These are phyloP conservation scores for Leptosphaerulina australis DNA, from an alignment of 2,329 filamentous ascomycete species.

Conservation along the genomic window DNA sequence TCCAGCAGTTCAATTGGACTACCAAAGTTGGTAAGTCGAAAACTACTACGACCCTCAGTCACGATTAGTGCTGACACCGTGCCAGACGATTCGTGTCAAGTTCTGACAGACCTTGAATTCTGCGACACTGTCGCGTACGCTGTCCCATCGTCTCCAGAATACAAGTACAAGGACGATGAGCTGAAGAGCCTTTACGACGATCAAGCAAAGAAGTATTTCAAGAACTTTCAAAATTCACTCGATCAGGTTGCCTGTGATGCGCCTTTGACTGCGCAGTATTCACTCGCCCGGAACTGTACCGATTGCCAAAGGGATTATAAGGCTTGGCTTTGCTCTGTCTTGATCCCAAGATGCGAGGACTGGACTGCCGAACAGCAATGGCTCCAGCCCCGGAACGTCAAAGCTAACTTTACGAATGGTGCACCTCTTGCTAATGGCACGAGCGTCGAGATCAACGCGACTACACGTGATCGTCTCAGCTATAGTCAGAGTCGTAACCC, in stretches of 20 bases:
- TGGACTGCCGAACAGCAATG: constrained; percentile 61
- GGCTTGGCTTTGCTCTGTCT: constrained; percentile 91
- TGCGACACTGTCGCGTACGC: constrained; percentile 89
- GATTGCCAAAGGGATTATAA: constrained; percentile 86
- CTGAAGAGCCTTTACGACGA: constrained; percentile 79
- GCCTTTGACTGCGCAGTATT: constrained; percentile 74
- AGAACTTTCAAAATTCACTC: constrained; percentile 80
- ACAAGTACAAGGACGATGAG: constrained; percentile 63
- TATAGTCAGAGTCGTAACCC: constrained; percentile 69
- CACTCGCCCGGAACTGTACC: constrained; percentile 74
- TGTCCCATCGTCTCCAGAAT: constrained; percentile 77
- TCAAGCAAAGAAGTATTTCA: constrained; percentile 71
- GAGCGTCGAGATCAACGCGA: constrained; percentile 32
- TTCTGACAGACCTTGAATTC: constrained; percentile 86
- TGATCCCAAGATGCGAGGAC: constrained; percentile 90
- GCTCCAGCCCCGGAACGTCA: constrained; percentile 74
- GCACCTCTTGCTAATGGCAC: constrained; percentile 43
- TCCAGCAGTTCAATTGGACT: constrained; percentile 71
- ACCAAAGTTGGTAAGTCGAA: constrained; percentile 73
- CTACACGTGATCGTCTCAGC: constrained; percentile 41
- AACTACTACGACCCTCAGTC: not conserved
- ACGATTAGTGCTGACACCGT: constrained; percentile 17
- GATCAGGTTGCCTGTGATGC: constrained; percentile 87
- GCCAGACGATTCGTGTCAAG: constrained; percentile 77
- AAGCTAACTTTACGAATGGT: constrained; percentile 72